Conservation (phyloP, 2,329 filamentous ascomycete species). For the Torrubiellomyces zombiae region DNA sequence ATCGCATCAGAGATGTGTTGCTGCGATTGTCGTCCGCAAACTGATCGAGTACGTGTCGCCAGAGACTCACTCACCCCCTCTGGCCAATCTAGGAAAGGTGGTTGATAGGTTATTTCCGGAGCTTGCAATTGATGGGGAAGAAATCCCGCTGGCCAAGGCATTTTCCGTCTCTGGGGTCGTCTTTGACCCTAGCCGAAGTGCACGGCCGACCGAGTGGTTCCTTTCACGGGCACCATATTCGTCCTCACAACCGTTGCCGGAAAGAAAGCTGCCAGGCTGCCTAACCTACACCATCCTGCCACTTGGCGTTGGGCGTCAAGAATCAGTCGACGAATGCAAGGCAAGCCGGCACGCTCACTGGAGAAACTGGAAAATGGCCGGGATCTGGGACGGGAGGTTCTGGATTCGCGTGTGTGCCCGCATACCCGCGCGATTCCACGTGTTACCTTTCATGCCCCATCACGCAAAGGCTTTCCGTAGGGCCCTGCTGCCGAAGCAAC, state of each 20-base stretch:
- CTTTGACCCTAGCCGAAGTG: slow-evolving; percentile 16
- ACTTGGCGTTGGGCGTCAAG: too few species aligned
- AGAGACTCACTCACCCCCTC: slow-evolving; percentile 23
- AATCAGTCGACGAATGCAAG: too few species aligned
- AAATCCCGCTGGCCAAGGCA: slow-evolving; percentile 16
- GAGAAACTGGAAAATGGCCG: slow-evolving; percentile 15
- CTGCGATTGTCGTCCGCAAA: slow-evolving; percentile 28
- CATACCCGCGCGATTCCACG: slow-evolving; percentile 21
- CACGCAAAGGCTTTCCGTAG: slow-evolving; percentile 31
- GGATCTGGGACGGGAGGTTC: slow-evolving; percentile 43
- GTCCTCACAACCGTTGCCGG: slow-evolving; percentile 17
- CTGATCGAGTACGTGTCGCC: slow-evolving; percentile 35
- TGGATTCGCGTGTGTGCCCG: slow-evolving; percentile 36
- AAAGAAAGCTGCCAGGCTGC: slow-evolving; percentile 9
- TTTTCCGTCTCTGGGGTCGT: slow-evolving; percentile 23
- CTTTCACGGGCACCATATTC: slow-evolving; percentile 30
- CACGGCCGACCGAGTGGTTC: slow-evolving; percentile 19
- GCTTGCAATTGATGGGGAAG: slow-evolving; percentile 11
- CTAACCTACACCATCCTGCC: slow-evolving; percentile 5
- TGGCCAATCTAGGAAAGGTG: slow-evolving; percentile 26
- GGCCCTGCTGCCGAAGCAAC: slow-evolving; percentile 17
- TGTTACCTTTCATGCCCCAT: slow-evolving; percentile 28
- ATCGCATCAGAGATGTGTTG: slow-evolving; percentile 24
- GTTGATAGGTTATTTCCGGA: slow-evolving; percentile 32
- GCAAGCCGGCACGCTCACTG: slow-evolving; percentile 7